Percentiles rank a stretch among this genome's conserved stretches.
Evolutionary conservation across 352 stramenopile species (phyloP).

Genomic region (Pythium grandisporangium): DNA sequence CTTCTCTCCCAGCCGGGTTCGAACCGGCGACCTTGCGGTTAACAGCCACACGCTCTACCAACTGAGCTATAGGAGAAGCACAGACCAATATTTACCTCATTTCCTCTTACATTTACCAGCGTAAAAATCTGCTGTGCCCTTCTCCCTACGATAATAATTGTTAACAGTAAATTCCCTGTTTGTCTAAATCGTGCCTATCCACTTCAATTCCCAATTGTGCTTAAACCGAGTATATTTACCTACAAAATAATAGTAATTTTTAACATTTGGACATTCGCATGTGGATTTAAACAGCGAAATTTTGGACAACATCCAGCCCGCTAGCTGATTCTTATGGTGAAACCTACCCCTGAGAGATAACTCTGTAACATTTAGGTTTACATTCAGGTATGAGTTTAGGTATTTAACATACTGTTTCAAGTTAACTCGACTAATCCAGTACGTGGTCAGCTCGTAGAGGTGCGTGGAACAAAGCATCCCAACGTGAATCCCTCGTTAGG

Average conservation of each 20-base stretch:
- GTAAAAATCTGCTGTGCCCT: background rate
- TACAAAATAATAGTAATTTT: background rate
- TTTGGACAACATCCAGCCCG: too few relatives aligned
- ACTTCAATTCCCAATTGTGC: too few relatives aligned
- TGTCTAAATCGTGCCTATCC: too few relatives aligned
- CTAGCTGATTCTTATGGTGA: too few relatives aligned
- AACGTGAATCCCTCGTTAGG: background rate
- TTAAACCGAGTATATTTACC: background rate
- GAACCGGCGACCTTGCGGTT: background rate
- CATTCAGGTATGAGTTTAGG: background rate
- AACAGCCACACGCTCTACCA: background rate
- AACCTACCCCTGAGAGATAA: background rate
- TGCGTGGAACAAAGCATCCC: background rate
- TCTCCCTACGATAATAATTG: background rate
- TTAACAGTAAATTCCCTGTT: background rate
- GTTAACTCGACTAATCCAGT: too few relatives aligned
- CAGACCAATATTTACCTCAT: background rate
- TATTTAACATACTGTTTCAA: too few relatives aligned
- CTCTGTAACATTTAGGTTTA: background rate
- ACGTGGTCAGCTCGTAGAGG: background rate
- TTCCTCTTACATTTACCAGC: background rate
- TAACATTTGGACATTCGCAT: too few relatives aligned
- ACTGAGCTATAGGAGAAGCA: background rate
- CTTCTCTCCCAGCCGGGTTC: background rate
- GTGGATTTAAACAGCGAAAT: too few relatives aligned